Evolutionary conservation across 306 rosid genomes (phyloP).

Genomic region (Citrullus colocynthis): DNA sequence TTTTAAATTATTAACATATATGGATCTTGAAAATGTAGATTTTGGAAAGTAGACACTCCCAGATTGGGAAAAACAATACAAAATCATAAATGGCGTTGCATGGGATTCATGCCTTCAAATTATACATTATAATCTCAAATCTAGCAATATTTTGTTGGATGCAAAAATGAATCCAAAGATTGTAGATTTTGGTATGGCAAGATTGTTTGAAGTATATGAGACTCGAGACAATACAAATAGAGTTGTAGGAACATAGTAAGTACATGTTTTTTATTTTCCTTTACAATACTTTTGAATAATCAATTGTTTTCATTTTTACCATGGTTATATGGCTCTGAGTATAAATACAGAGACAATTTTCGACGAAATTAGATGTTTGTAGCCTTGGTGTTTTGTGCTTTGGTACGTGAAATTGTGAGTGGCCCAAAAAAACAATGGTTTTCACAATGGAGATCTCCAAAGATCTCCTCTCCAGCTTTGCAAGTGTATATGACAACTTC

Average conservation of each 20-base stretch:
- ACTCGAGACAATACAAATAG: neutral
- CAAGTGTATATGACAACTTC: too few relatives aligned
- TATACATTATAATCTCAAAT: neutral
- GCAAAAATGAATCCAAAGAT: neutral
- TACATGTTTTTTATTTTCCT: neutral
- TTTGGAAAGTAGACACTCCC: neutral
- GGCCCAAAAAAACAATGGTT: too few relatives aligned
- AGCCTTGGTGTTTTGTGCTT: too few relatives aligned
- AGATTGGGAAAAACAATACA: neutral
- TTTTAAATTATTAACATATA: neutral
- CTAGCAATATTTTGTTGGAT: neutral
- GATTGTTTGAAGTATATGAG: neutral
- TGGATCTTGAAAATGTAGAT: neutral
- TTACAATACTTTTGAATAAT: too few relatives aligned
- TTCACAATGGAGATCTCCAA: too few relatives aligned
- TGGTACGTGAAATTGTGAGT: too few relatives aligned
- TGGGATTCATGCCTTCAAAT: neutral
- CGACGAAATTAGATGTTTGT: too few relatives aligned
- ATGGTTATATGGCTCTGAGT: too few relatives aligned
- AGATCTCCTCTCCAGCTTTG: too few relatives aligned
- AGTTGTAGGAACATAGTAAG: constrained; percentile 1
- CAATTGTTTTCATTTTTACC: too few relatives aligned
- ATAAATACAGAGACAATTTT: too few relatives aligned
- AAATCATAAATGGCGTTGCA: neutral
- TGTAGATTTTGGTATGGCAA: neutral